A percentile compares a stretch with the other conserved stretches of the same genome.
phyloP scores from a whole-genome alignment of 176 grass and related monocot species.

The Tuctoria greenei region DNA sequence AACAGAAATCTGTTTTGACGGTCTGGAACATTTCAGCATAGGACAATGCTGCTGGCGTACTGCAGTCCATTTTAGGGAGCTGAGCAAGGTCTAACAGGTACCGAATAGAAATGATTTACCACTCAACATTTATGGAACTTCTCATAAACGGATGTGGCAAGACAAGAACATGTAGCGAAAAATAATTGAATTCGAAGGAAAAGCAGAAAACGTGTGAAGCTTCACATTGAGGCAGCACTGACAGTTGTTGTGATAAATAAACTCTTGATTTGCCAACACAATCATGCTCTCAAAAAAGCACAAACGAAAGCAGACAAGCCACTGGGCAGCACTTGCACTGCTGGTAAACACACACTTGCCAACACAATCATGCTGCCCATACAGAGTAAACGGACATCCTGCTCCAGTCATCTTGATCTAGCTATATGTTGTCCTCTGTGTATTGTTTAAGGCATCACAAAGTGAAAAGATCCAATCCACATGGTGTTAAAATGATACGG shows the following conservation, averaged over 20 bases:
- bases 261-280: conserved; percentile 20
- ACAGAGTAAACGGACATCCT: conserved; percentile 25
- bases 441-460: background rate
- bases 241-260: background rate
- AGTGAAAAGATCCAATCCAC: background rate
- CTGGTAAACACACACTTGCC: conserved; percentile 12
- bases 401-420: background rate
- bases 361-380: conserved; percentile 45
- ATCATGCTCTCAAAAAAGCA: background rate
- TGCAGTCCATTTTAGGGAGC: conserved; percentile 4
- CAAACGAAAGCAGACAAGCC: background rate
- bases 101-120: background rate
- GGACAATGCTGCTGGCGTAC: conserved; percentile 20
- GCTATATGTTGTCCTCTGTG: background rate
- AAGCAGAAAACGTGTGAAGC: background rate
- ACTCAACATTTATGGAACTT: conserved; percentile 13
- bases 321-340: background rate
- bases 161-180: conserved; percentile 8
- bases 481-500: conserved; percentile 24
- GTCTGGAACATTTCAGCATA: conserved; percentile 31
- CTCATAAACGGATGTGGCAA: conserved; percentile 9
- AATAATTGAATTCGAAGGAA: conserved; percentile 11
- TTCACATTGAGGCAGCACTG: background rate
- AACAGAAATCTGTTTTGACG: conserved; percentile 28
- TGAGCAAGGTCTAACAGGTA: conserved; percentile 19